Evolutionary conservation across 2,329 filamentous ascomycete species (phyloP), one percentile per base, ranked within the genome.

Genomic region (Diaporthe helianthi): DNA sequence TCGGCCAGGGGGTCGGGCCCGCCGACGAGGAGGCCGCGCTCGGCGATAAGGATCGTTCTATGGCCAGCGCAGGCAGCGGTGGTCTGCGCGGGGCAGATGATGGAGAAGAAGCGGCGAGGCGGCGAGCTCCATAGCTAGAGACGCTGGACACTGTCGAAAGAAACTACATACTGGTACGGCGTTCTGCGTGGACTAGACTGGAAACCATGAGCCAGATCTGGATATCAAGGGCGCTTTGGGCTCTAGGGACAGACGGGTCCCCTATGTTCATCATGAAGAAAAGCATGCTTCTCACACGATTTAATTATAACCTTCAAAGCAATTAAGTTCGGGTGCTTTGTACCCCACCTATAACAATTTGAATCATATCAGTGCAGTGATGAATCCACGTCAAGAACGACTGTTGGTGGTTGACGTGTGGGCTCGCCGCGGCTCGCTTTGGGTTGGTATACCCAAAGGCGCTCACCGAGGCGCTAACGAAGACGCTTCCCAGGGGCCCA

Each of bases 1-100:
- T 70, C 44, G 31, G 47, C 38, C 64, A 68, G 22, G 65, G 29
- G 36, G 41, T 52, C 64, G 71, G 67, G 1, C 44, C 44, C n/a
- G 74, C 73, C 17, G 78, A 78, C 47, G 79, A 78, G 46, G 77
- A 80, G 70, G 76, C 76, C 54, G 76, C 71, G 17, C 70, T 70
- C 60, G 68, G 65, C 26, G 49, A 65, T 41, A 63, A 67, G 51
- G n/a, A 31, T 53, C 65, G 38, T 0, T 58, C 65, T 17, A 58
- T 44, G 31, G 69, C 36, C 29, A 66, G 67, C 29, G 44, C 67
- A 9, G 70, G 55, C 17, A 69, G 63, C 52, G 41, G 24, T 22
- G 41, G 38, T n/a, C 55, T 46, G 54, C 61, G 47, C 3, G 49
- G 33, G n/a, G 44, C n/a, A 3, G n/a, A 55, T 10, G 67, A 33